Evolutionary conservation across 1,284 basidiomycete species (phyloP).

Genomic region (Mycena sp.): DNA sequence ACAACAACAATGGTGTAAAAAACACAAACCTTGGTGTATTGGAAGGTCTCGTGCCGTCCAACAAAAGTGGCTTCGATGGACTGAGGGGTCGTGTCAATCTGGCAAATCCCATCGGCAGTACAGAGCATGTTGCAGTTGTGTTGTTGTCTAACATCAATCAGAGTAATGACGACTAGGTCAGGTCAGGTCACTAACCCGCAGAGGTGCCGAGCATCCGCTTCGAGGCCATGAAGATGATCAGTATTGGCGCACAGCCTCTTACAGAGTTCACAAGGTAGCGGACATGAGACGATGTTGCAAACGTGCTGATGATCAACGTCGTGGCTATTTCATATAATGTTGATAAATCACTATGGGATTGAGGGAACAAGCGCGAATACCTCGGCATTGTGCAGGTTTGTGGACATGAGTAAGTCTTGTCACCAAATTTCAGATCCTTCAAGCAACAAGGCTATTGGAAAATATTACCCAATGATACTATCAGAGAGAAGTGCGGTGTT

Average conservation of each 20-base stretch:
- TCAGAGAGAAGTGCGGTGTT: not conserved
- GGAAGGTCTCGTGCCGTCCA: conserved; percentile 59
- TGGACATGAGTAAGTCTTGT: conserved; percentile 50
- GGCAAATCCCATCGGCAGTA: conserved; percentile 56
- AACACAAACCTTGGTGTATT: conserved; percentile 61
- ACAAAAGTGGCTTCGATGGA: conserved; percentile 66
- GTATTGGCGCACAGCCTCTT: conserved; percentile 56
- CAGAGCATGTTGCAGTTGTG: conserved; percentile 58
- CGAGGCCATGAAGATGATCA: conserved; percentile 64
- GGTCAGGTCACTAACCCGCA: conserved; percentile 58
- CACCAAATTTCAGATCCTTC: conserved; percentile 42
- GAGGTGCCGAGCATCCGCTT: conserved; percentile 53
- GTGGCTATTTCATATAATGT: conserved; percentile 46
- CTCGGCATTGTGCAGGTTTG: conserved; percentile 55
- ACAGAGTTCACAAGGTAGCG: conserved; percentile 62
- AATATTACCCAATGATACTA: not conserved
- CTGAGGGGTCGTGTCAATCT: conserved; percentile 64
- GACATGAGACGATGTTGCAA: conserved; percentile 60
- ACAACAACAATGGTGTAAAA: not conserved
- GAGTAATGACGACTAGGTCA: not conserved
- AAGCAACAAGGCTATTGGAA: conserved; percentile 56
- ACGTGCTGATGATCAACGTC: conserved; percentile 54
- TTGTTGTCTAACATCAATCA: conserved; percentile 48
- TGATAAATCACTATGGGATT: not conserved
- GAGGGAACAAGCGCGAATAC: conserved; percentile 38